Base-by-base conservation (phyloP, 2,329 filamentous ascomycete species). In the Penicillium sp. region DNA sequence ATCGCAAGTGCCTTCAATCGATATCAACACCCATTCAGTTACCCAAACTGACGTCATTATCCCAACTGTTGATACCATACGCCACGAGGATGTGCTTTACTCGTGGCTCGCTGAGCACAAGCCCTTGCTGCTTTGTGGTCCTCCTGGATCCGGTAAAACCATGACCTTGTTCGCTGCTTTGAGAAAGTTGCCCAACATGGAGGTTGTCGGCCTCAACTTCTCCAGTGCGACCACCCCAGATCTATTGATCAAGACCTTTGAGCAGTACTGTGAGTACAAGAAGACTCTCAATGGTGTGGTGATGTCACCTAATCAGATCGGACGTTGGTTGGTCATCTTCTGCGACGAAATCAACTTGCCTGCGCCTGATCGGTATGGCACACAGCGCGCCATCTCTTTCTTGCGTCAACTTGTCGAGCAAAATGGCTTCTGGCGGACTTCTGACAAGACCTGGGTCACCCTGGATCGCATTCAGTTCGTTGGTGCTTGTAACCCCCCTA, bases 291-390 rank as follows among this genome's bases (percentile, higher is more conserved):
- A 95, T 71, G 95, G 95, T 43, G 92, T 98, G 21, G 90, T 97
- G 68, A 89, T 99, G 63, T 96, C 93, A 24, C 95, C 95, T 0
- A 96, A 90, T 7, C 96, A 99, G 73, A 96, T 99, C 67, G 95
- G 95, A 22, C 89, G 93, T 65, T 99, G 95, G 95, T 84, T 99
- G 37, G 93, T 99, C 46, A 86, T 99, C 61, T 99, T 99, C 83
- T 99, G 95, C 69, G 95, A 99, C 73, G 95, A 99, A 75, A 99
- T 99, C 79, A 99, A 99, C 76, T 83, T 99, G 81, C 95, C 95
- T 7, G 93, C 95, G 5, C 95, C 95, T 3, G 95, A 99, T 78
- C 93, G 92, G 68, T 99, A 99, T 73, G 93, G 93, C 54, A 99
- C 96, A 1, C 95, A 99, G 75, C 88, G 95, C 60, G 95, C 95